phyloP scores from a whole-genome alignment of 176 grass and related monocot genomes.

The Otatea glauca region DNA sequence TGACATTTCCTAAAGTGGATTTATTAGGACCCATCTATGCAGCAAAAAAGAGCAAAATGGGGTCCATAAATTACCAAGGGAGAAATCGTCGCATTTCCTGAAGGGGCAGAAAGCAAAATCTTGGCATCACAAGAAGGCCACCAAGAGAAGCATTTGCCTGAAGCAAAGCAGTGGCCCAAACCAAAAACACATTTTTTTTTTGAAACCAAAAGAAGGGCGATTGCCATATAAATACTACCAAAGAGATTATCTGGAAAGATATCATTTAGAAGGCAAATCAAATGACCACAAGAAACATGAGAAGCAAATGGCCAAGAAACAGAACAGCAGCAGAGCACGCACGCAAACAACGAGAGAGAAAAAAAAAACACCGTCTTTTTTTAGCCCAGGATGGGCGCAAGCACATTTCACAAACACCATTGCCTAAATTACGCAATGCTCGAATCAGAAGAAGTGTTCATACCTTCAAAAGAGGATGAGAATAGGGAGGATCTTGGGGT shows the following conservation, averaged over 20 bases:
- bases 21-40: constrained; percentile 21
- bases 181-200: constrained; percentile 9
- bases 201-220: neutral
- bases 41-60: neutral
- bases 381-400: constrained; percentile 5
- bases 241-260: neutral
- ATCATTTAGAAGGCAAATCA: constrained; percentile 29
- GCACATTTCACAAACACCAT: neutral
- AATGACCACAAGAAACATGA: constrained; percentile 37
- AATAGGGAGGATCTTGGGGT: constrained; percentile 16
- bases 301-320: constrained; percentile 1
- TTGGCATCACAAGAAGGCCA: constrained; percentile 16
- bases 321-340: constrained; percentile 4
- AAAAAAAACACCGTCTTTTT: neutral
- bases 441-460: constrained; percentile 30
- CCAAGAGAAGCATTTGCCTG: constrained; percentile 7
- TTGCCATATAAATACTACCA: neutral
- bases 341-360: neutral
- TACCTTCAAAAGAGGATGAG: constrained; percentile 28
- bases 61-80: constrained; percentile 51
- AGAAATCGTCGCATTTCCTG: constrained; percentile 31
- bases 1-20: neutral
- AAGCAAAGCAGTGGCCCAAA: constrained; percentile 17
- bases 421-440: constrained; percentile 27
- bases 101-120: constrained; percentile 32